A percentile compares a stretch with the other conserved stretches of the same genome.
phyloP scores from a whole-genome alignment of 1,284 basidiomycete genomes.

The Chalciporus sp. region DNA sequence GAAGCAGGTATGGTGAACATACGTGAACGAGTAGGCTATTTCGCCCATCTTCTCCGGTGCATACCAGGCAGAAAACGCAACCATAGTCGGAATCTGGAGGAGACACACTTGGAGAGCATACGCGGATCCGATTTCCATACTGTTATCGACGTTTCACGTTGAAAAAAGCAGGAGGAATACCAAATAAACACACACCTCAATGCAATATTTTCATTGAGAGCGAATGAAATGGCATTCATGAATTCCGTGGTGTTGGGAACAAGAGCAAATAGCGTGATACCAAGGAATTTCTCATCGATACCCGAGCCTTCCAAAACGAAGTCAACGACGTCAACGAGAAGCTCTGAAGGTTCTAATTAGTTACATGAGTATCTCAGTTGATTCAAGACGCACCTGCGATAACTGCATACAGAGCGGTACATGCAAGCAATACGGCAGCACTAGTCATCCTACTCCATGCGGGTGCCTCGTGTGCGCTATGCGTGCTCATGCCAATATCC shows the following conservation, averaged over 20 bases:
- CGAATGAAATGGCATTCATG: conserved; percentile 99
- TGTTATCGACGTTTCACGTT: conserved; percentile 35
- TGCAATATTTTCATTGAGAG: conserved; percentile 96
- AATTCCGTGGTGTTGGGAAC: conserved; percentile 99
- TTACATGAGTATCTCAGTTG: neutral
- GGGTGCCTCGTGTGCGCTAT: conserved; percentile 92
- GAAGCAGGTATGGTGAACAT: conserved; percentile 32
- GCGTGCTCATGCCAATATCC: conserved; percentile 54
- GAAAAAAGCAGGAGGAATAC: neutral
- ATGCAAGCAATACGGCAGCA: conserved; percentile 84
- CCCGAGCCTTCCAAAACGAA: conserved; percentile 92
- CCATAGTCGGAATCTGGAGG: conserved; percentile 98
- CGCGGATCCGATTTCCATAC: conserved; percentile 99
- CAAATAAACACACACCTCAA: conserved; percentile 66
- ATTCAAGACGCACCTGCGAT: conserved; percentile 78
- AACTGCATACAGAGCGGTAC: conserved; percentile 92
- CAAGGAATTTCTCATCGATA: conserved; percentile 97
- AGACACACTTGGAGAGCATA: conserved; percentile 98
- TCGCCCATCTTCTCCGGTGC: conserved; percentile 81
- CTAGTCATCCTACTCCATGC: conserved; percentile 90
- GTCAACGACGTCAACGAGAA: conserved; percentile 95
- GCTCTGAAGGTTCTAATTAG: conserved; percentile 56
- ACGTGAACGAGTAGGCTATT: conserved; percentile 89
- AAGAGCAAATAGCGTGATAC: conserved; percentile 94
- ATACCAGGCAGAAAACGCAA: conserved; percentile 96